These are phyloP conservation scores for Ganoderma lucidum DNA, from an alignment of 1,284 basidiomycete genomes.

Conservation along the genomic window DNA sequence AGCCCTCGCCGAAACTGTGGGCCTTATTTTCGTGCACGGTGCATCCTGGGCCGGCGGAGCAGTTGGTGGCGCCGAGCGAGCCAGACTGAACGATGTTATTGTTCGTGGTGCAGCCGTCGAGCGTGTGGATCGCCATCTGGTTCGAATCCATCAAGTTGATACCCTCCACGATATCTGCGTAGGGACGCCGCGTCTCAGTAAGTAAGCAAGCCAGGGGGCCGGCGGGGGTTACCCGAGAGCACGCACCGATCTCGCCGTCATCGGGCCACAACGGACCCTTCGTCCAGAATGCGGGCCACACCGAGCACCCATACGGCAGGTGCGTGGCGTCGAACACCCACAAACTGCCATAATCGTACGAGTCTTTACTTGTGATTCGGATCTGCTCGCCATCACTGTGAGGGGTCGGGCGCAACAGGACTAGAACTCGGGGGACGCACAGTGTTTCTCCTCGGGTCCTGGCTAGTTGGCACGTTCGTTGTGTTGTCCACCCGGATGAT, in stretches of 20 bases:
- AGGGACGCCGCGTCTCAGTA: neutral
- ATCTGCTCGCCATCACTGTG: conserved; percentile 43
- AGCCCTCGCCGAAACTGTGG: conserved; percentile 66
- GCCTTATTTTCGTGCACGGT: conserved; percentile 63
- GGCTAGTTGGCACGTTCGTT: conserved; percentile 52
- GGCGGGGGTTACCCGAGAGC: neutral
- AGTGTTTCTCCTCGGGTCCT: conserved; percentile 56
- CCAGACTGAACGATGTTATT: conserved; percentile 40
- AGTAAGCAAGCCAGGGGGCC: neutral
- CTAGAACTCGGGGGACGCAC: conserved; percentile 44
- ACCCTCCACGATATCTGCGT: conserved; percentile 53
- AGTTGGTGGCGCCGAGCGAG: conserved; percentile 47
- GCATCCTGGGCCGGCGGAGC: conserved; percentile 65
- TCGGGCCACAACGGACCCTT: conserved; percentile 54
- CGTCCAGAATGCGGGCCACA: conserved; percentile 56
- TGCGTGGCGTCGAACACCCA: conserved; percentile 59
- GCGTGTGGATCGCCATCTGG: conserved; percentile 70
- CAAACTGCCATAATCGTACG: conserved; percentile 56
- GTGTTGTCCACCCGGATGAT: conserved; percentile 69
- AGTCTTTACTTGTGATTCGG: conserved; percentile 60
- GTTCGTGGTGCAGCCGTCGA: conserved; percentile 44
- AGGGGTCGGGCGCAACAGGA: neutral
- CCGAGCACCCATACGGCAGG: conserved; percentile 69
- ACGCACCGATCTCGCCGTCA: conserved; percentile 59
- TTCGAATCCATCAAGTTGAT: conserved; percentile 52